Conservation (phyloP, 257 asterid species). For the Lycium barbarum region DNA sequence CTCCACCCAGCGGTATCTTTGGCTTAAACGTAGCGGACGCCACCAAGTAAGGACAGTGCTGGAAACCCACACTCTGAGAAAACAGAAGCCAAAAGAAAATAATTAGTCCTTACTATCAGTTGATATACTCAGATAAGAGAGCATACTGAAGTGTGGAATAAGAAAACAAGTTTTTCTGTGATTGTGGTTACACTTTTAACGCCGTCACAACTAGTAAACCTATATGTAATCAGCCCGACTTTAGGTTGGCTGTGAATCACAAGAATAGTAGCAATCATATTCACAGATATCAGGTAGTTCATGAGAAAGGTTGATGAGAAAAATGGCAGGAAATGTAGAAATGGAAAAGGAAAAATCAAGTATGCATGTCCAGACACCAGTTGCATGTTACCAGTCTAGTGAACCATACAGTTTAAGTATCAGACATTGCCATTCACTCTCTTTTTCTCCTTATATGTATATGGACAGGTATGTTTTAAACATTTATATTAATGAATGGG, state of each 20-base stretch:
- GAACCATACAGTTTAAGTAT: background rate
- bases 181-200: background rate
- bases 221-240: background rate
- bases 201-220: background rate
- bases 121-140: background rate
- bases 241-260: background rate
- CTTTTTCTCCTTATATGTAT: background rate
- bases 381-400: background rate
- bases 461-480: background rate
- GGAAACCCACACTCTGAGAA: constrained; percentile 69
- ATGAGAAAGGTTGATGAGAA: background rate
- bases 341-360: background rate
- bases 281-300: background rate
- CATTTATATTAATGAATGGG: background rate
- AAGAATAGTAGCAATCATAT: background rate
- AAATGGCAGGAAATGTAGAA: background rate
- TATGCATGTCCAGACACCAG: background rate
- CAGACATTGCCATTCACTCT: background rate
- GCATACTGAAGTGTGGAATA: too few relatives aligned
- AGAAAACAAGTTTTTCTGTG: background rate
- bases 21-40: constrained; percentile 68
- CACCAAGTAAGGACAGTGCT: constrained; percentile 63
- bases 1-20: constrained; percentile 77
- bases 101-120: background rate
- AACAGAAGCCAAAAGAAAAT: background rate